phyloP scores from a whole-genome alignment of 1,284 basidiomycete genomes.

The Puccinia sorghi region DNA sequence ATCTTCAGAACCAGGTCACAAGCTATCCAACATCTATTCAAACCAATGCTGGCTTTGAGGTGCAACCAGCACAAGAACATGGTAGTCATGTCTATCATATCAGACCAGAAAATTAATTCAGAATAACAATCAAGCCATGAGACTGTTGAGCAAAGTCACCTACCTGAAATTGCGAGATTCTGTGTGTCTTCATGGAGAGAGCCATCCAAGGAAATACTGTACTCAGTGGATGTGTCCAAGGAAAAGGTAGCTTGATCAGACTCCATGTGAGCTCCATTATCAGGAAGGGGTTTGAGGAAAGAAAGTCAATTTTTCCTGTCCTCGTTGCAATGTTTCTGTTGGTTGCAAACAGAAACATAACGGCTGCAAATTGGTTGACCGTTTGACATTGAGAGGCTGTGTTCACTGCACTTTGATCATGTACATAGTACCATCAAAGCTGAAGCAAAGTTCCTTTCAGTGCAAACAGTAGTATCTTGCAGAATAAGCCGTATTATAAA shows the following conservation, averaged over 20 bases:
- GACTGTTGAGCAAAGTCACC: neutral
- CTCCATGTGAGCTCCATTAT: neutral
- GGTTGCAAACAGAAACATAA: neutral
- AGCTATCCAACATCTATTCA: constrained; percentile 11
- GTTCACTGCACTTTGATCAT: neutral
- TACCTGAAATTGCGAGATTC: neutral
- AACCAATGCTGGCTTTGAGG: neutral
- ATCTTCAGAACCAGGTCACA: neutral
- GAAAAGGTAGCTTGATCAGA: neutral
- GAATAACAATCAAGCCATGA: neutral
- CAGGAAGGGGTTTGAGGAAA: neutral
- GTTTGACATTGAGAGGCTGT: neutral
- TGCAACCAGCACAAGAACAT: constrained; percentile 9
- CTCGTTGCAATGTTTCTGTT: neutral
- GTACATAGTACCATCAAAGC: neutral
- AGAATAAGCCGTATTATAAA: too few relatives aligned
- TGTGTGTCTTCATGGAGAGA: neutral
- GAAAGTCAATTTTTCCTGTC: neutral
- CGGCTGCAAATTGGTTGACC: neutral
- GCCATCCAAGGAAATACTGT: neutral
- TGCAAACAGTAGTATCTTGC: too few relatives aligned
- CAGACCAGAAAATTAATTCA: neutral
- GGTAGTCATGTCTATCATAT: neutral
- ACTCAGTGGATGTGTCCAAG: neutral
- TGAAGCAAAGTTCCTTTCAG: neutral